A percentile compares a stretch with the other conserved stretches of the same genome.
These are phyloP conservation scores for Massospora cicadina DNA, from an alignment of 371 early-diverging fungal genomes.

Conservation along the genomic window DNA sequence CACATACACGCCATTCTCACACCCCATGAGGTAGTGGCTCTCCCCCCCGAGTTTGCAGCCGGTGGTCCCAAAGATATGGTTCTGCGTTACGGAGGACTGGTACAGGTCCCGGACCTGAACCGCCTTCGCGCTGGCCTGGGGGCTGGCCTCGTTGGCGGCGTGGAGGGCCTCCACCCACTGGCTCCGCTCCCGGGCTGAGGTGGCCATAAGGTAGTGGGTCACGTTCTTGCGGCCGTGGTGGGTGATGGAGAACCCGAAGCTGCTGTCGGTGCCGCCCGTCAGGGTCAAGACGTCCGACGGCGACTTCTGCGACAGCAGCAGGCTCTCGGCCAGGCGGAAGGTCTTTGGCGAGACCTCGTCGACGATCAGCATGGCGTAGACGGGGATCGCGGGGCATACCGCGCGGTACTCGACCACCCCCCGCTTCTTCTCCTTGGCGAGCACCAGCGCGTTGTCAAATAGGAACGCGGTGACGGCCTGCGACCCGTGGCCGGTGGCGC, in stretches of 20 bases:
- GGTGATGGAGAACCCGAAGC: conserved; percentile 48
- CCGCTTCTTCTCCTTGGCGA: conserved; percentile 44
- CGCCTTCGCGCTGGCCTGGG: neutral
- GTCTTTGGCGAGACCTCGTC: conserved; percentile 21
- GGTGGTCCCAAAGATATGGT: neutral
- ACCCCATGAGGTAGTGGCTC: neutral
- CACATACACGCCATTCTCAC: conserved; percentile 3
- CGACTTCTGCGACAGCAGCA: neutral
- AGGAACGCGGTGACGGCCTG: conserved; percentile 42
- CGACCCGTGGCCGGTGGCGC: neutral
- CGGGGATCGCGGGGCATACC: conserved; percentile 60
- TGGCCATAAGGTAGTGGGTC: conserved; percentile 44
- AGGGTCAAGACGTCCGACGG: conserved; percentile 12
- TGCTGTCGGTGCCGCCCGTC: conserved; percentile 17
- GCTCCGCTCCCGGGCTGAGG: conserved; percentile 48
- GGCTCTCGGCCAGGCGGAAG: neutral
- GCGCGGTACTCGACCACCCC: conserved; percentile 29
- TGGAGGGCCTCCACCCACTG: conserved; percentile 67
- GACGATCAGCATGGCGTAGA: conserved; percentile 41
- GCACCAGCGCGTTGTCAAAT: conserved; percentile 67
- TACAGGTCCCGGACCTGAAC: neutral
- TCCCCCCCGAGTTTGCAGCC: neutral
- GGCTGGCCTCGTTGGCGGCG: conserved; percentile 6
- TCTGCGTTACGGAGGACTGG: neutral
- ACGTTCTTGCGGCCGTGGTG: conserved; percentile 51